These are phyloP conservation scores for Herpotrichia juniperi DNA, from an alignment of 2,329 filamentous ascomycete genomes.

Conservation along the genomic window DNA sequence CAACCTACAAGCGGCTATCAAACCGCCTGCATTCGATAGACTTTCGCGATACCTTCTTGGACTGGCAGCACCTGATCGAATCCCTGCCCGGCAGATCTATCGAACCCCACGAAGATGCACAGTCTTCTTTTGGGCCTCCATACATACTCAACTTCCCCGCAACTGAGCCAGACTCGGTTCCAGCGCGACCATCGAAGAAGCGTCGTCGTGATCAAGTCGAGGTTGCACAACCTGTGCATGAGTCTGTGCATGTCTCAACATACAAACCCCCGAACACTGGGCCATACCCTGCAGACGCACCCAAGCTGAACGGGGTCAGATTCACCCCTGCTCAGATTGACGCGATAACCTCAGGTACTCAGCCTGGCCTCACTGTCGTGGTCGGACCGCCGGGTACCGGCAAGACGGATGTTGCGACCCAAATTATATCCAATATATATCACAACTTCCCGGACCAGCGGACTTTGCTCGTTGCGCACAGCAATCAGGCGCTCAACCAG, in stretches of 20 bases:
- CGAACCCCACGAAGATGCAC: constrained; percentile 74
- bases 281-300: constrained; percentile 84
- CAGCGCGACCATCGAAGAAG: constrained; percentile 76
- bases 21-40: constrained; percentile 82
- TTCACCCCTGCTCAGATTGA: constrained; percentile 93
- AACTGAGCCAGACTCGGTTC: constrained; percentile 49
- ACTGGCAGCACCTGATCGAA: constrained; percentile 93
- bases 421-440: constrained; percentile 98
- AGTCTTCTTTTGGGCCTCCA: constrained; percentile 80
- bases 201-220: constrained; percentile 78
- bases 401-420: constrained; percentile 98
- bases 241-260: constrained; percentile 81
- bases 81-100: constrained; percentile 87
- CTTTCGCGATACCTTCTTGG: constrained; percentile 90
- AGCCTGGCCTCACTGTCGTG: constrained; percentile 91
- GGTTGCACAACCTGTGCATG: constrained; percentile 63
- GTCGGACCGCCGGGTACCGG: constrained; percentile 96
- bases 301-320: constrained; percentile 80
- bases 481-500: constrained; percentile 97
- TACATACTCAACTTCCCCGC: constrained; percentile 75
- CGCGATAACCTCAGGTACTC: constrained; percentile 90
- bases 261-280: constrained; percentile 89
- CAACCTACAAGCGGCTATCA: constrained; percentile 81
- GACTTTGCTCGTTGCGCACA: constrained; percentile 91
- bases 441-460: constrained; percentile 95